Evolutionary conservation across 2,329 filamentous ascomycete species (phyloP).

Genomic region (Sordariomycetes sp.): DNA sequence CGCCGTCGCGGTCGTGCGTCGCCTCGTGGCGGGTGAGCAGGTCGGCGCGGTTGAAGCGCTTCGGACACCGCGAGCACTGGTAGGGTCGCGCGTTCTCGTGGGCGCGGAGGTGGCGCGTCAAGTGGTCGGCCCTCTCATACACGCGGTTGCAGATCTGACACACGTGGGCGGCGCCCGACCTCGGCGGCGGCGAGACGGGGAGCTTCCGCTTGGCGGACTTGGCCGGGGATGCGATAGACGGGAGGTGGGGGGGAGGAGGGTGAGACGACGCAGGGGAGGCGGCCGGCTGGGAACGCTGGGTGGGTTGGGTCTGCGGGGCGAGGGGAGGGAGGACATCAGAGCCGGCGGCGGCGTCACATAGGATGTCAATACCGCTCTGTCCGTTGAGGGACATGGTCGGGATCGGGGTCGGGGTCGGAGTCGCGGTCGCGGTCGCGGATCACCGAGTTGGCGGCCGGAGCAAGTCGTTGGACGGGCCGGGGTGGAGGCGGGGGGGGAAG

Average conservation of each 20-base stretch:
- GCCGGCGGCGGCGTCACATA: slow-evolving; percentile 4
- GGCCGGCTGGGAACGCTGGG: not conserved
- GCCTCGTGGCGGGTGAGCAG: slow-evolving; percentile 39
- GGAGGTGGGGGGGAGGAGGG: not conserved
- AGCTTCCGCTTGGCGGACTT: slow-evolving; percentile 2
- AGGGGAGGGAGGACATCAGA: not conserved
- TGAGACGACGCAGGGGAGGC: no score
- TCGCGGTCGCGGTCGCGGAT: no score
- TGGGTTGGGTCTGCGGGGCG: not conserved
- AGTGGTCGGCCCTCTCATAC: slow-evolving; percentile 42
- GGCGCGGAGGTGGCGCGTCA: slow-evolving; percentile 39
- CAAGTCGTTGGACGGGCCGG: not conserved
- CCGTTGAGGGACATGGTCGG: slow-evolving; percentile 2
- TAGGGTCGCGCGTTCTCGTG: slow-evolving; percentile 40
- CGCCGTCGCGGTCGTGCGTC: slow-evolving; percentile 34
- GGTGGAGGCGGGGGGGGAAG: not conserved
- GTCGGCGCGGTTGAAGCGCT: slow-evolving; percentile 42
- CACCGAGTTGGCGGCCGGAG: not conserved
- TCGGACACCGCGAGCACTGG: slow-evolving; percentile 37
- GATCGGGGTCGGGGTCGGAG: no score
- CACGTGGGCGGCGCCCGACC: slow-evolving; percentile 20
- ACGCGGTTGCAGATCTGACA: slow-evolving; percentile 39
- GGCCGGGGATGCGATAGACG: not conserved
- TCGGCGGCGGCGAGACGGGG: not conserved
- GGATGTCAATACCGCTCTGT: slow-evolving; percentile 4